Evolutionary conservation across 306 rosid genomes (phyloP).

Genomic region (Oemleria cerasiformis): DNA sequence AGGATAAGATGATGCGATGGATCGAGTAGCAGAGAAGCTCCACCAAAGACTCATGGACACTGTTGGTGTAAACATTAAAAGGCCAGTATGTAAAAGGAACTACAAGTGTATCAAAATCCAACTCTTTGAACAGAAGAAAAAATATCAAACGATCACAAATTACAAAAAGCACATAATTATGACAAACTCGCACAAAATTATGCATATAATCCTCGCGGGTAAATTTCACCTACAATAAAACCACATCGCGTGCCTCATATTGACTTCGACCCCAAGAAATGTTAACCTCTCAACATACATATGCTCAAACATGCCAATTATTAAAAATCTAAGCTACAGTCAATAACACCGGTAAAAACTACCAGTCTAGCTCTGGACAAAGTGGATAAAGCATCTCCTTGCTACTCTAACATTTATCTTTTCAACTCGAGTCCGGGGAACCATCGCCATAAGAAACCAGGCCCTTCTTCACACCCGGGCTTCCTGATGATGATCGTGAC

Average conservation of each 20-base stretch:
- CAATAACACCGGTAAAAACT: slow-evolving; percentile 3
- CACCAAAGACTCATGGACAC: too few relatives aligned
- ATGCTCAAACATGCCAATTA: slow-evolving; percentile 34
- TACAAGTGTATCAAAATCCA: neutral
- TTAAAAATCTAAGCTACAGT: slow-evolving; percentile 10
- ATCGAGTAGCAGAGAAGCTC: too few relatives aligned
- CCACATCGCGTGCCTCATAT: slow-evolving; percentile 8
- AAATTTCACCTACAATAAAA: neutral
- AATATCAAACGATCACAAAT: neutral
- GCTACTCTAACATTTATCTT: slow-evolving; percentile 9
- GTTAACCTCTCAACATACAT: slow-evolving; percentile 26
- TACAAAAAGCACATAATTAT: neutral
- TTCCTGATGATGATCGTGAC: slow-evolving; percentile 62
- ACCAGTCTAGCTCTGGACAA: slow-evolving; percentile 7
- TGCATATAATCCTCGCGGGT: neutral
- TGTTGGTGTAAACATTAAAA: neutral
- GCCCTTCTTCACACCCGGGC: slow-evolving; percentile 72
- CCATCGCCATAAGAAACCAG: slow-evolving; percentile 83
- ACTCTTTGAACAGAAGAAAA: too few relatives aligned
- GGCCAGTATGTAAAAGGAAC: neutral
- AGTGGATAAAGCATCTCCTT: neutral
- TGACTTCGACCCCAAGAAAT: neutral
- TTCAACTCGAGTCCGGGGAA: slow-evolving; percentile 43
- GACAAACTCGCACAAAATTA: neutral
- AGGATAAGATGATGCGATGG: too few relatives aligned